phyloP scores from a whole-genome alignment of 345 rosid species.

The Viola odorata region DNA sequence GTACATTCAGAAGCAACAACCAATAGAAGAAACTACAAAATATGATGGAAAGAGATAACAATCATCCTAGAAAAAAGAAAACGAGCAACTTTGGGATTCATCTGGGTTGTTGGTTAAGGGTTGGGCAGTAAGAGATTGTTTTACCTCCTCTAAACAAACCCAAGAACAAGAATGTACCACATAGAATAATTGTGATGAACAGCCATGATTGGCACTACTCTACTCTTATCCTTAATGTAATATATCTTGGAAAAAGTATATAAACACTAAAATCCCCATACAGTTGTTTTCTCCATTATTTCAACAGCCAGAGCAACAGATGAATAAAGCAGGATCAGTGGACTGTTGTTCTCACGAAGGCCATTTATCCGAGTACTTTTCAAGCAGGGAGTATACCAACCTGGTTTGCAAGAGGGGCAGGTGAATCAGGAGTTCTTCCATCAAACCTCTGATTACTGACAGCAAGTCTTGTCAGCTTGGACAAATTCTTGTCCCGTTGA shows the following conservation, averaged over 20 bases:
- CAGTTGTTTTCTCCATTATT: not conserved
- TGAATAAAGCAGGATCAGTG: not conserved
- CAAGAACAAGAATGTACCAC: not conserved
- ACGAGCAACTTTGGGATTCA: not conserved
- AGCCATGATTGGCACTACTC: too few species aligned
- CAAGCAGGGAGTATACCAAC: slow-evolving; percentile 27
- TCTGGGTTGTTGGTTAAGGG: not conserved
- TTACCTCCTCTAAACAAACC: not conserved
- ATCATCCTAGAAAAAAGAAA: not conserved
- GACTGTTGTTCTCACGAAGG: not conserved
- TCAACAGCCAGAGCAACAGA: not conserved
- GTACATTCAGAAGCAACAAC: not conserved
- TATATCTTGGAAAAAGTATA: too few species aligned
- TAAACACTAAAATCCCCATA: not conserved
- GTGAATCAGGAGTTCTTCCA: slow-evolving; percentile 59
- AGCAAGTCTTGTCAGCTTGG: slow-evolving; percentile 72
- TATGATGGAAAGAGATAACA: not conserved
- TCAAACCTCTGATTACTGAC: slow-evolving; percentile 71
- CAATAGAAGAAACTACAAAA: not conserved
- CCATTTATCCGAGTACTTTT: not conserved
- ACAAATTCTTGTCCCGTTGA: slow-evolving; percentile 60
- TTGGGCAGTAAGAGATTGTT: not conserved
- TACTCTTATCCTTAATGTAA: too few species aligned
- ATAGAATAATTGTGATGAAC: too few species aligned
- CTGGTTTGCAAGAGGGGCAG: slow-evolving; percentile 67